Conservation (phyloP, 129 eudicot genomes). For the Pittosporum tobira region DNA sequence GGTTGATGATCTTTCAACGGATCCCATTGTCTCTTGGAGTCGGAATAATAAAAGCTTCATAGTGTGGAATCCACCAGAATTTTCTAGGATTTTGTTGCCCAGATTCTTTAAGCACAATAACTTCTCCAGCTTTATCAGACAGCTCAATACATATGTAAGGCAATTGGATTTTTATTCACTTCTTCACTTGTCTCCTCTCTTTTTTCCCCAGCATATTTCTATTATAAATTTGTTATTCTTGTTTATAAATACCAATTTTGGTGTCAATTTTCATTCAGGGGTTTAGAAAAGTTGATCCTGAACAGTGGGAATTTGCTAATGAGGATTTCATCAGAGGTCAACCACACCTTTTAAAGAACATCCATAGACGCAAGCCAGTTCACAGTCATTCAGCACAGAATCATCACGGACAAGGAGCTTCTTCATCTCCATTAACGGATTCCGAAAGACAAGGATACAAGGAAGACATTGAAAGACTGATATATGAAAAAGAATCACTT, state of each 20-base stretch:
- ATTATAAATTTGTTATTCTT: not conserved
- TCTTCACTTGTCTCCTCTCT: not conserved
- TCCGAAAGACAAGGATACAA: constrained; percentile 38
- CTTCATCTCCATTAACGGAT: constrained; percentile 37
- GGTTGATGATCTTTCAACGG: constrained; percentile 69
- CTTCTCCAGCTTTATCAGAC: constrained; percentile 90
- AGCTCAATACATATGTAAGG: constrained; percentile 90
- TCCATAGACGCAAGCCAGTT: constrained; percentile 71
- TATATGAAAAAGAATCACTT: constrained; percentile 39
- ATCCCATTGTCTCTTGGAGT: constrained; percentile 74
- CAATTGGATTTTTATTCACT: not conserved
- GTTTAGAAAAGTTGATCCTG: constrained; percentile 86
- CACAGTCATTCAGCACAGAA: constrained; percentile 62
- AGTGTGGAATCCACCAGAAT: constrained; percentile 67
- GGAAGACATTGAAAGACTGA: constrained; percentile 49
- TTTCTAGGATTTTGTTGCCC: constrained; percentile 63
- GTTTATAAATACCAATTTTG: too few species aligned
- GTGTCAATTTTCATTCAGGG: too few species aligned
- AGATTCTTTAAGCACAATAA: constrained; percentile 83
- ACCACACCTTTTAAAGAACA: constrained; percentile 70
- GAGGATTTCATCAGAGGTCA: constrained; percentile 78
- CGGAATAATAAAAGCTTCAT: constrained; percentile 52
- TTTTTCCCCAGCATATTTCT: not conserved
- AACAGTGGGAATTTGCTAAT: constrained; percentile 94
- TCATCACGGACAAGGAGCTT: constrained; percentile 31